Evolutionary conservation across 371 early-diverging fungal genomes (phyloP), one percentile per base, ranked within the genome.

Genomic region (Aphelidium insulamus): DNA sequence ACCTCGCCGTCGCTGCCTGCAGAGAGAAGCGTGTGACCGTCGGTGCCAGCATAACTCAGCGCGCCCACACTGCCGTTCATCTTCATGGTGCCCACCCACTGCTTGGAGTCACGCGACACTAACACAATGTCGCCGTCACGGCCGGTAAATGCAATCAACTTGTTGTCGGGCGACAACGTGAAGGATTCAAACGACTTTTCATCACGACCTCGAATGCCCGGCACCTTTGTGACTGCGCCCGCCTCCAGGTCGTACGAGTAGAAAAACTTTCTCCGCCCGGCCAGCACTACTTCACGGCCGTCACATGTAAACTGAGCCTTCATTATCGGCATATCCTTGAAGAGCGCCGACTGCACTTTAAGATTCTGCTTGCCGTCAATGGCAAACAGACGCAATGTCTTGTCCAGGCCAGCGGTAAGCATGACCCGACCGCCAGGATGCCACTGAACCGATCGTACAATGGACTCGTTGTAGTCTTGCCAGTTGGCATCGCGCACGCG

Each of bases 361-460:
- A 69, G 77, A 51, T 90, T 91, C 25, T 72, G 50, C 48, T 78
- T 77, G 16, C 87, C 88, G 37, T 91, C 87, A 4, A 88, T 62
- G 34, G 77, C 57, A 54, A 87, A 86, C 23, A 90, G 45, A 8
- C 77, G 59, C 32, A 90, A 36, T 2, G 84, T 83, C 45, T 68
- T 72, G 49, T 86, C 87, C 19, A 69, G 52, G 3, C 88, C 79
- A 0, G 73, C 76, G 0, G 84, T 79, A 45, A 90, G 41, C 39
- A 90, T 42, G 18, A 90, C 83, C 32, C 77, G 76, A 3, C 79
- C 74, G 28, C 66, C 72, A 3, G 91, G 91, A 43, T 92, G 94
- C 59, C 86, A 92, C 39, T 67, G 57, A 3, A 81, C 53, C n/a
- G 63, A 55, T 24, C 69, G 67, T 16, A 88, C 54, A 4, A 57